phyloP scores from a whole-genome alignment of 495 filamentous ascomycete species.

The Glutinoglossum americanum region DNA sequence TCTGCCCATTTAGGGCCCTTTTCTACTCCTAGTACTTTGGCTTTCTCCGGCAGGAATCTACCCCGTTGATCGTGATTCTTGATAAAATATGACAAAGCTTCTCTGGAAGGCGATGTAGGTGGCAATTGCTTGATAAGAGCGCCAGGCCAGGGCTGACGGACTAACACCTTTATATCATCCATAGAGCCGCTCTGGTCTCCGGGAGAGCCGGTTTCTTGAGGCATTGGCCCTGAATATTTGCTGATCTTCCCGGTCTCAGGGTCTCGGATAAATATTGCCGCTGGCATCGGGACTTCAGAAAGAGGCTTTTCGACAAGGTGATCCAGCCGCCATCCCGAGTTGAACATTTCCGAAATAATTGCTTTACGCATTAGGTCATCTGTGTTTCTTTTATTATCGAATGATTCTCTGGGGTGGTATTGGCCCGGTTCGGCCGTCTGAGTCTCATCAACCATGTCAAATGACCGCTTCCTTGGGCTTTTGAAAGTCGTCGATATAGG shows the following conservation, averaged over 20 bases:
- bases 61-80: conserved; percentile 53
- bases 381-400: conserved; percentile 12
- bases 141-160: conserved; percentile 68
- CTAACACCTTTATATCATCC: conserved; percentile 49
- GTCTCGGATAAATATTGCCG: conserved; percentile 47
- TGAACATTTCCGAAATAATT: conserved; percentile 61
- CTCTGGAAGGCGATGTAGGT: conserved; percentile 33
- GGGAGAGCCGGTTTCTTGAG: conserved; percentile 9
- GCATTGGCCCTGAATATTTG: conserved; percentile 41
- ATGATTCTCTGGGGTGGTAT: not conserved
- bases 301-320: conserved; percentile 40
- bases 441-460: conserved; percentile 28
- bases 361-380: conserved; percentile 31
- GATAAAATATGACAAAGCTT: conserved; percentile 70
- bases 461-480: conserved; percentile 36
- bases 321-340: conserved; percentile 54
- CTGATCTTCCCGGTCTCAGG: conserved; percentile 38
- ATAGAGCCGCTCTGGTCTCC: conserved; percentile 21
- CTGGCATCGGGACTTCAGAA: conserved; percentile 40
- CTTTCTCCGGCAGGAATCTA: conserved; percentile 49
- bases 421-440: not conserved
- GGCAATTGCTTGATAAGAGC: conserved; percentile 42
- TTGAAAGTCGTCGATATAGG: conserved; percentile 8
- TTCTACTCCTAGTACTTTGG: conserved; percentile 33
- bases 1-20: conserved; percentile 26